These are phyloP conservation scores for Gossypium aridum DNA, from an alignment of 441 rosid genomes.

Conservation along the genomic window DNA sequence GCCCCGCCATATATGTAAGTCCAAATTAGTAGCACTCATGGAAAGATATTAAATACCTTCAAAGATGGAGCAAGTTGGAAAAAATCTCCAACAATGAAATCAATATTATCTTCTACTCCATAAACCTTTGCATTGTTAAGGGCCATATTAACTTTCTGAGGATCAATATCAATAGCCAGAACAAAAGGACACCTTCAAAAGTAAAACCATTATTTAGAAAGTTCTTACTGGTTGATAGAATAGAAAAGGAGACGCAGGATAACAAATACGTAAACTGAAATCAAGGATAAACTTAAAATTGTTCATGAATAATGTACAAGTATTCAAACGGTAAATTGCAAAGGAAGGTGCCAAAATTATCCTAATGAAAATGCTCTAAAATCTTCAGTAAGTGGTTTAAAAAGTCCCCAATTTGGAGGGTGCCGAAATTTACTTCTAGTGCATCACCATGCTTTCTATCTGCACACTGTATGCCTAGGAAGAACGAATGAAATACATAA, in stretches of 20 bases:
- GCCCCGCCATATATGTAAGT: not conserved
- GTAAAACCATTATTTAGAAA: not conserved
- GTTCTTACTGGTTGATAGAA: not conserved
- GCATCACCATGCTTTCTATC: not conserved
- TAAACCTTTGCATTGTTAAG: conserved; percentile 37
- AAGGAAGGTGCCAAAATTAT: not conserved
- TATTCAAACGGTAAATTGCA: not conserved
- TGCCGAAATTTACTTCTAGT: not conserved
- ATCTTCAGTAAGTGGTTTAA: not conserved
- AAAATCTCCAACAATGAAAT: conserved; percentile 41
- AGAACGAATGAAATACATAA: not conserved
- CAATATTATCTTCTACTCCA: conserved; percentile 36
- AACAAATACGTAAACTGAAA: not conserved
- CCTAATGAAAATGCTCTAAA: too few species aligned
- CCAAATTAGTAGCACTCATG: not conserved
- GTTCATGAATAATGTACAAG: not conserved
- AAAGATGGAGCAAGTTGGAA: conserved; percentile 36
- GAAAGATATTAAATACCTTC: conserved; percentile 22
- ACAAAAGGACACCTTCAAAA: conserved; percentile 31
- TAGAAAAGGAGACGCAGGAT: not conserved
- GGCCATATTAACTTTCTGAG: conserved; percentile 30
- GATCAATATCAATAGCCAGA: conserved; percentile 46
- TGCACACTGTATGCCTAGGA: not conserved
- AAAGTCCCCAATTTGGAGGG: not conserved
- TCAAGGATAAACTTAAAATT: not conserved